Evolutionary conservation across 2,329 filamentous ascomycete genomes (phyloP).

Genomic region (Emmonsiellopsis sp.): DNA sequence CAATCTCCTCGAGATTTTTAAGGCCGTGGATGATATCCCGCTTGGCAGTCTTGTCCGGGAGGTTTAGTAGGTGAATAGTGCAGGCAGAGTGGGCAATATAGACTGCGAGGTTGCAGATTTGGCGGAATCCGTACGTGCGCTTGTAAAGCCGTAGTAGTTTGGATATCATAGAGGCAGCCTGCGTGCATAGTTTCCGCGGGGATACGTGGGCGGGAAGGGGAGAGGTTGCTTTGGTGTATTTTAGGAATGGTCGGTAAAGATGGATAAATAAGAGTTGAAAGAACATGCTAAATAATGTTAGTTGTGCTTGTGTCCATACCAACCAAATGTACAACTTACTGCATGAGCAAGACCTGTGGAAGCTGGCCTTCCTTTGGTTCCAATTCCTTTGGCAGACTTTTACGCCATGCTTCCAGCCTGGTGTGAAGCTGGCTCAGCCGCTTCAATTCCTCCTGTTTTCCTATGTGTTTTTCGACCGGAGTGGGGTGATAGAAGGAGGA

Average conservation of each 20-base stretch:
- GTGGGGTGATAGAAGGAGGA: conserved; percentile 83
- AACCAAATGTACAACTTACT: conserved; percentile 53
- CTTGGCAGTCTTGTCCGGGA: conserved; percentile 83
- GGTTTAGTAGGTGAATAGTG: conserved; percentile 85
- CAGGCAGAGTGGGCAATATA: conserved; percentile 94
- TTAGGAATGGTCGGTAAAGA: conserved; percentile 88
- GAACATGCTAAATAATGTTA: conserved; percentile 66
- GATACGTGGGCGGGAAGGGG: conserved; percentile 81
- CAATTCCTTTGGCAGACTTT: conserved; percentile 72
- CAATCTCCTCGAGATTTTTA: conserved; percentile 89
- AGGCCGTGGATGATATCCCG: conserved; percentile 85
- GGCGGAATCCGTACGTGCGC: conserved; percentile 76
- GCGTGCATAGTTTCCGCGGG: conserved; percentile 80
- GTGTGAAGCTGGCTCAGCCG: conserved; percentile 87
- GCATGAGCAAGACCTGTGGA: conserved; percentile 71
- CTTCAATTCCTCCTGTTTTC: conserved; percentile 78
- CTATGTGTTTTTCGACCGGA: conserved; percentile 50
- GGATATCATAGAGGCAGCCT: conserved; percentile 79
- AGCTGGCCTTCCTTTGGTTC: conserved; percentile 83
- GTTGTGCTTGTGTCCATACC: neutral
- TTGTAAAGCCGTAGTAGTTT: conserved; percentile 94
- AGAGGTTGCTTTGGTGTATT: conserved; percentile 72
- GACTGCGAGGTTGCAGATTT: conserved; percentile 93
- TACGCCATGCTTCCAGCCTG: conserved; percentile 80
- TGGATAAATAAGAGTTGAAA: conserved; percentile 94